Base-by-base conservation (phyloP, 768 basidiomycete species). In the Pleurotus pulmonarius region DNA sequence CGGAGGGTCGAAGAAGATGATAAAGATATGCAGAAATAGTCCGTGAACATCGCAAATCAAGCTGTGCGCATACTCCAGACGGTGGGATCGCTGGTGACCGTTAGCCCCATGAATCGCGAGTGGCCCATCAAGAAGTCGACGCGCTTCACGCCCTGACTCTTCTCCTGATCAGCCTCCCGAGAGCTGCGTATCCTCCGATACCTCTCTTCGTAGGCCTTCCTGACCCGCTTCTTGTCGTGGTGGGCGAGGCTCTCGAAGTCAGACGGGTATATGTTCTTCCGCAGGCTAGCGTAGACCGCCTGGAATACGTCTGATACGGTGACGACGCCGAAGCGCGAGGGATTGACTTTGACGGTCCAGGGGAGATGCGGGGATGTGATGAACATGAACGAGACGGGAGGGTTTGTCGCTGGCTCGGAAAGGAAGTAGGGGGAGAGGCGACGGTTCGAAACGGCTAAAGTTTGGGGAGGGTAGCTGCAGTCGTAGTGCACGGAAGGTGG, bases 111-210 rank as follows among this genome's bases (percentile, higher is more conserved):
- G 61, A 78, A 76, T n/a, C 60, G 61, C 16, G 67, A 73, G n/a
- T 65, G 67, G 26, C 68, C 73, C 46, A 71, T 65, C 45, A 86
- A 64, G 60, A 82, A 83, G 64, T 86, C 84, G 0, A 85, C 73
- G 52, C 81, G 67, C 65, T 78, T 82, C n/a, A 85, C 60, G 0
- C 81, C 82, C 62, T 78, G 78, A 6, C 61, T 61, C 58, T 72
- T 69, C 64, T 83, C 82, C 34, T 64, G 63, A 26, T 69, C 72
- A 24, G 67, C 69, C 16, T 49, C 48, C 2, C 55, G 63, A 1
- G 65, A 55, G 12, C 74, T 69, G 1, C 59, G 40, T 9, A 75
- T 65, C 9, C 67, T 64, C 38, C 66, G 63, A 57, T 71, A 79
- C 18, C 83, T 74, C 3, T 55, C 58, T 44, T 68, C 68, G 63